Base-by-base conservation (phyloP, 148 eudicot species). In the Persicaria maculosa region DNA sequence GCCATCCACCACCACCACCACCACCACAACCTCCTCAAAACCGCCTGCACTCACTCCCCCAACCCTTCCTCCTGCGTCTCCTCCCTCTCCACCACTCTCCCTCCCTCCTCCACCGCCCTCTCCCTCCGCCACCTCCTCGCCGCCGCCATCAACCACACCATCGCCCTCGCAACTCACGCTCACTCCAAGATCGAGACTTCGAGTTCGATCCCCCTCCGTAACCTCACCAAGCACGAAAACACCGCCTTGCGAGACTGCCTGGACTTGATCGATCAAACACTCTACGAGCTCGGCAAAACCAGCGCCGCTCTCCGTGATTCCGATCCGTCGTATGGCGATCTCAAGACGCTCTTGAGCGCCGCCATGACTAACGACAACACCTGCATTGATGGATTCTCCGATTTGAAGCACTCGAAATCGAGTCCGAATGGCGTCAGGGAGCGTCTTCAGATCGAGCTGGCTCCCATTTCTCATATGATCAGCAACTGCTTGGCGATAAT, bases 311-410 rank as follows among this genome's bases (percentile, higher is more conserved):
- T 85, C 67, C 78, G 58, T 7, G 25, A 44, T 5, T 52, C 50
- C 53, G 50, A 4, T 15, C 46, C 55, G 20, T 59, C 77, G 7
- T 88, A 77, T 55, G 81, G 83, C 10, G 74, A 84, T 62, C 50
- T 90, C 72, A 88, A 83, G 72, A 86, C 88, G 81, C 92, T 88
- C 9, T 76, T 90, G 67, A 88, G 92, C 48, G 91, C 90, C 17
- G 92, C 96, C 12, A 90, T 90, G 90, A 88, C 96, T 7, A 90
- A 88, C 71, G 92, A 87, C 79, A 78, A 83, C 44, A 82, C 92
- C 4, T 90, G 92, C 88, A 81, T 85, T 71, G 88, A 86, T 73
- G 92, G 91, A 67, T 88, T 88, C 70, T 72, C 75, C 4, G 92
- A 88, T 19, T 77, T 90, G 76, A 81, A 80, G 40, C 58, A 52